Conservation (phyloP, 192 early-diverging fungal genomes). For the Hyaloraphidium curvatum region DNA sequence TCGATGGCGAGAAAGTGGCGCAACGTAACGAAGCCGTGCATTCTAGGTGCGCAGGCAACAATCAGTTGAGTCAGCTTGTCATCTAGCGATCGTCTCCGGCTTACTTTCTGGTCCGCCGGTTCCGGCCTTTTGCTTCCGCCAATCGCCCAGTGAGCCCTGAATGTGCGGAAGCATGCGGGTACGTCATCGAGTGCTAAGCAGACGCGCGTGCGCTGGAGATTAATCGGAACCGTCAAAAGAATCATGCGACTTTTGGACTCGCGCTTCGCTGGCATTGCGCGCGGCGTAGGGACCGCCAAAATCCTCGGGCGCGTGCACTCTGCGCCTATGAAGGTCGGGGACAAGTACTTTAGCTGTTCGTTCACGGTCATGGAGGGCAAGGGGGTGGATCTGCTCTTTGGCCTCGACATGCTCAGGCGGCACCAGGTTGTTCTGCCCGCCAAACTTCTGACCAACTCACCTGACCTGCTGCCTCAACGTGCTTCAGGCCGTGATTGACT, state of each 20-base stretch:
- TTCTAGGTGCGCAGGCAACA: conserved; percentile 86
- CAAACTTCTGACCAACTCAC: background rate
- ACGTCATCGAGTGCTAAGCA: too few relatives aligned
- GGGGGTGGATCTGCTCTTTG: conserved; percentile 77
- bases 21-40: too few relatives aligned
- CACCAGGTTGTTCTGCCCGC: conserved; percentile 34
- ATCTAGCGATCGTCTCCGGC: background rate
- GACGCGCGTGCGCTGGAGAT: too few relatives aligned
- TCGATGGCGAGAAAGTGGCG: too few relatives aligned
- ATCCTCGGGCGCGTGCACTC: conserved; percentile 88
- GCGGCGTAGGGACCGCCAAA: conserved; percentile 90
- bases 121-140: background rate
- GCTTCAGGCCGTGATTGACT: conserved; percentile 64
- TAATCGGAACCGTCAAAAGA: background rate
- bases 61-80: conserved; percentile 33
- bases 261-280: conserved; percentile 72
- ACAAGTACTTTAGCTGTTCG: conserved; percentile 60
- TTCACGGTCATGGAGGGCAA: conserved; percentile 54
- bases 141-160: conserved; percentile 29
- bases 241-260: conserved; percentile 79
- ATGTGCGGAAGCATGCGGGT: conserved; percentile 52
- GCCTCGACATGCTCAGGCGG: conserved; percentile 85
- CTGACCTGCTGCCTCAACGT: background rate
- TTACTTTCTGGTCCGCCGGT: background rate
- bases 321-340: conserved; percentile 64